Base-by-base conservation (phyloP, 805 yeast species). In the Metschnikowia rubicola region DNA sequence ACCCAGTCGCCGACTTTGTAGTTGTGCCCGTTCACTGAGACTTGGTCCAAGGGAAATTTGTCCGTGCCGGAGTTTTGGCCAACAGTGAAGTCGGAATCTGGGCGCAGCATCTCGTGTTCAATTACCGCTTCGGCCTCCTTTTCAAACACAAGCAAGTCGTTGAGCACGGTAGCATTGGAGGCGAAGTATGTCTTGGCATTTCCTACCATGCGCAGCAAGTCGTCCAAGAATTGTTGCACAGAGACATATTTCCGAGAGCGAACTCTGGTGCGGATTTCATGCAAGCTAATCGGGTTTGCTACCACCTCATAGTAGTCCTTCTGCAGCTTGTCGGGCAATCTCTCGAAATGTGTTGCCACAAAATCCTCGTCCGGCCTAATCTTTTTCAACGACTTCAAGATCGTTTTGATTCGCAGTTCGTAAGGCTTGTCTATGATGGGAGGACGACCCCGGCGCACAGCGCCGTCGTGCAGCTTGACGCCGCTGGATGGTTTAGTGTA, bases 1-100 rank as follows among this genome's bases (percentile, higher is more conserved):
- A 92, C 88, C 98, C 98, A 94, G 65, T 91, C 97, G 53, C 99
- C 99, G 39, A 94, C 89, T 53, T 78, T 78, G 68, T 86, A 94
- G 5, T 74, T 72, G 54, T 81, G 83, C 2, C 90, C 94, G 54
- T 83, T 77, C 35, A 84, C 79, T 43, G 81, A 84, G 35, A 88
- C 77, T 43, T 80, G 78, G 62, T 91, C 96, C 48, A 89, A 73
- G n/a, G 96, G 96, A 43, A 86, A 67, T 10, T 78, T 75, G 52
- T 78, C 84, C 51, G 65, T 63, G 30, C 74, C 74, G 8, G 72
- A 60, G 9, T 73, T 62, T 36, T 66, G 64, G 26, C 65, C 63
- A 8, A 63, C 63, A 55, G 81, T 71, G 56, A 83, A 86, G 45
- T 84, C 95, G 39, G 83, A 74, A 63, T 92, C 98, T 3, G 96